Percentiles rank a stretch among this genome's conserved stretches.
Evolutionary conservation across 176 grass and related monocot species (phyloP).

Genomic region (Oryza glumipatula): DNA sequence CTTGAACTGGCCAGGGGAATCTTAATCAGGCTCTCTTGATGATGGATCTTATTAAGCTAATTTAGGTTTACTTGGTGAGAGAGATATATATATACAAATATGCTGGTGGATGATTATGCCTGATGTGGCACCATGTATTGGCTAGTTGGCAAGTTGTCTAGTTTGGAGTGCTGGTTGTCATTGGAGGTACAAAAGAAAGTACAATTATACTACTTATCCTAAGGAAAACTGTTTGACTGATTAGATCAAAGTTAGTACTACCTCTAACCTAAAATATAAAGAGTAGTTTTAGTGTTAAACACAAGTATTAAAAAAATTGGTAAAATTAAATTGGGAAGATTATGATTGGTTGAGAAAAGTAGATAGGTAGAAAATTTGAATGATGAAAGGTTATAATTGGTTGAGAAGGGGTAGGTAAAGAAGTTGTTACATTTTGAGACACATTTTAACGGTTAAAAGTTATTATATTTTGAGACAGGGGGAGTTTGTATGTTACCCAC

Average conservation of each 20-base stretch:
- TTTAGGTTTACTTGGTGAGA: conserved; percentile 8
- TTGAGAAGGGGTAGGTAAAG: too few relatives aligned
- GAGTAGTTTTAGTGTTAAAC: too few relatives aligned
- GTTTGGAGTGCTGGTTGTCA: conserved; percentile 21
- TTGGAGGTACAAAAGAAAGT: conserved; percentile 17
- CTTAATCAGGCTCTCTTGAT: conserved; percentile 43
- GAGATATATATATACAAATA: background rate
- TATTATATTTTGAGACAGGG: too few relatives aligned
- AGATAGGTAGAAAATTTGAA: too few relatives aligned
- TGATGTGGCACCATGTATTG: conserved; percentile 12
- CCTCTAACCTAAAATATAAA: too few relatives aligned
- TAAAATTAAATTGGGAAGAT: too few relatives aligned
- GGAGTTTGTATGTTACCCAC: conserved; percentile 18
- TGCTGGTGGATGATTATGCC: conserved; percentile 16
- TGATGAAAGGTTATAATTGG: too few relatives aligned
- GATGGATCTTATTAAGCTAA: conserved; percentile 30
- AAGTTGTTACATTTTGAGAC: too few relatives aligned
- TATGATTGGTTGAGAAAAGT: too few relatives aligned
- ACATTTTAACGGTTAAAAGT: too few relatives aligned
- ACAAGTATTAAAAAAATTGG: too few relatives aligned
- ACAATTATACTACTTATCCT: conserved; percentile 41
- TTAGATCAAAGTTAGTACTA: conserved; percentile 33
- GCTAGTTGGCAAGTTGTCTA: conserved; percentile 38
- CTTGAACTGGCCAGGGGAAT: conserved; percentile 40
- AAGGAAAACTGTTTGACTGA: background rate